Evolutionary conservation across 345 rosid genomes (phyloP).

Genomic region (Barbarea vulgaris): DNA sequence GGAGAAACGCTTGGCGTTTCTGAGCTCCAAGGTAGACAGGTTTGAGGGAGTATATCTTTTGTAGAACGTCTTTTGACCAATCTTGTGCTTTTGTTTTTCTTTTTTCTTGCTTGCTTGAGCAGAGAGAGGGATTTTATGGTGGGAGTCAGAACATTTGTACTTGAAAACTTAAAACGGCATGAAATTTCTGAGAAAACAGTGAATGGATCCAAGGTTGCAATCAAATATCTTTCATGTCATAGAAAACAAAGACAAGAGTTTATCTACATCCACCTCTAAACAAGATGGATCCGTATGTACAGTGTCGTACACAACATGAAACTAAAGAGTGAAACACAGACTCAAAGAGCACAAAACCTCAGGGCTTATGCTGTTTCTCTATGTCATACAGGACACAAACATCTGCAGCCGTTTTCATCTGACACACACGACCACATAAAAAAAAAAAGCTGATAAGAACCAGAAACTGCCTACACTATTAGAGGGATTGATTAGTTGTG

Average conservation of each 20-base stretch:
- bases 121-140: neutral
- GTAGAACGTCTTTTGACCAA: conserved; percentile 5
- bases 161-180: neutral
- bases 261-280: conserved; percentile 33
- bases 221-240: neutral
- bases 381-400: conserved; percentile 76
- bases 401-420: conserved; percentile 99
- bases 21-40: conserved; percentile 18
- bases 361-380: conserved; percentile 59
- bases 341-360: conserved; percentile 3
- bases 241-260: neutral
- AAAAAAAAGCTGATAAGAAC: conserved; percentile 1
- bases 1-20: neutral
- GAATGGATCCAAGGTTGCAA: neutral
- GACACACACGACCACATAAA: conserved; percentile 27
- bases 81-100: neutral
- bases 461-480: neutral
- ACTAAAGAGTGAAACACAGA: conserved; percentile 8
- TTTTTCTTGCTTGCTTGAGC: neutral
- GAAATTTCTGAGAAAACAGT: neutral
- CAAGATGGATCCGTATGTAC: conserved; percentile 26
- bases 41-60: conserved; percentile 3
- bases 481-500: neutral
- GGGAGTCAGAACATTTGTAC: neutral
- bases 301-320: conserved; percentile 20